A percentile compares a stretch with the other conserved stretches of the same genome.
Evolutionary conservation across 495 filamentous ascomycete species (phyloP).

Genomic region (Pyronema omphalodes): DNA sequence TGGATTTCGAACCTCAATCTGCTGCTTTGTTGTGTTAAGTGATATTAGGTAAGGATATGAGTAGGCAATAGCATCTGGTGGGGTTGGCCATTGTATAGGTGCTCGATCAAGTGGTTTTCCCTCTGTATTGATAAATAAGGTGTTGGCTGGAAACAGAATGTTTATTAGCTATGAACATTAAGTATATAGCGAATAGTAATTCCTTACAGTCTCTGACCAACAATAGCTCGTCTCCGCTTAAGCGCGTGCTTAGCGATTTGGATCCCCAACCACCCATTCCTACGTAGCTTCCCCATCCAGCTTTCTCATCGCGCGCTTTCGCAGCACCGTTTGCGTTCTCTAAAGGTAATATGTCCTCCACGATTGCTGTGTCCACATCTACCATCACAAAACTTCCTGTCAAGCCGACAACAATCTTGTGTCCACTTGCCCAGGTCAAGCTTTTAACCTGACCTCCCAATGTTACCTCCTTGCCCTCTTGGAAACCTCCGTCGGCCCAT

Average conservation of each 20-base stretch:
- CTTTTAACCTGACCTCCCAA: conserved; percentile 64
- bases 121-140: conserved; percentile 67
- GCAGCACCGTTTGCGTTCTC: conserved; percentile 53
- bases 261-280: conserved; percentile 80
- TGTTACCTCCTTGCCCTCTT: conserved; percentile 55
- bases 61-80: conserved; percentile 80
- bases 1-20: conserved; percentile 79
- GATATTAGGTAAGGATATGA: conserved; percentile 90
- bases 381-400: conserved; percentile 76
- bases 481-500: conserved; percentile 88
- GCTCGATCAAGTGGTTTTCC: conserved; percentile 67
- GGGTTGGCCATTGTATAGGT: conserved; percentile 77
- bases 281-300: conserved; percentile 56
- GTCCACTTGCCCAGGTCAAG: conserved; percentile 75
- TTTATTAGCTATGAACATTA: not conserved
- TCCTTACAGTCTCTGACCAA: conserved; percentile 68
- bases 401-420: conserved; percentile 69
- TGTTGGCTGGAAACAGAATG: conserved; percentile 35
- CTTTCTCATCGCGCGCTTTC: conserved; percentile 45
- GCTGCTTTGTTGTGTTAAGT: conserved; percentile 67
- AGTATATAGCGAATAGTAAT: not conserved
- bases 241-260: conserved; percentile 65
- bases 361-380: conserved; percentile 51
- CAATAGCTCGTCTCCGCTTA: conserved; percentile 67
- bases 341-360: conserved; percentile 61